Evolutionary conservation across 2,329 filamentous ascomycete species (phyloP).

Genomic region (Juglanconis juglandina): DNA sequence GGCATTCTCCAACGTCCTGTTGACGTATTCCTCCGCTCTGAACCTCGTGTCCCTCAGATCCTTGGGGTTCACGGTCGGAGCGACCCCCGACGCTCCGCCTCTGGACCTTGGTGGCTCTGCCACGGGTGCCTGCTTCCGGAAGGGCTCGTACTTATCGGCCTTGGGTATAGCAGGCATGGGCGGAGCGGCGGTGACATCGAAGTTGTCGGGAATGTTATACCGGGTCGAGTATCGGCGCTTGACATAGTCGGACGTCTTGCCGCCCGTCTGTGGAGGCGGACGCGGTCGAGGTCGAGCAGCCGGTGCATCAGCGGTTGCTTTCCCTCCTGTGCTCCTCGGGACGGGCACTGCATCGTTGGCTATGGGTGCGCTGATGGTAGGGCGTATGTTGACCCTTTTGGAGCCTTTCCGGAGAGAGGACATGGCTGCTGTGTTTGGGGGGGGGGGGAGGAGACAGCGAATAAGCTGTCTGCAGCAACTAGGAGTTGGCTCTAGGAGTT

Average conservation of each 20-base stretch:
- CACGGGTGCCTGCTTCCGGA: slow-evolving; percentile 25
- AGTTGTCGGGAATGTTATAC: slow-evolving; percentile 71
- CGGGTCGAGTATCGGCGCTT: slow-evolving; percentile 93
- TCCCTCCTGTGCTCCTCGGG: slow-evolving; percentile 32
- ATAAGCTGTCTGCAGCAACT: background rate
- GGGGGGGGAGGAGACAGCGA: background rate
- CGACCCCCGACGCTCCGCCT: slow-evolving; percentile 45
- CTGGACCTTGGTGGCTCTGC: slow-evolving; percentile 21
- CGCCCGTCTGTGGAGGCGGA: slow-evolving; percentile 49
- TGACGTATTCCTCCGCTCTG: slow-evolving; percentile 48
- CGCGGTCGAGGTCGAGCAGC: slow-evolving; percentile 38
- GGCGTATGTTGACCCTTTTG: slow-evolving; percentile 56
- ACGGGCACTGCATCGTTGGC: slow-evolving; percentile 39
- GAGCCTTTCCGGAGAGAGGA: slow-evolving; percentile 60
- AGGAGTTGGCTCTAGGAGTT: background rate
- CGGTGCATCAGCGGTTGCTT: slow-evolving; percentile 25
- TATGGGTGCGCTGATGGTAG: slow-evolving; percentile 60
- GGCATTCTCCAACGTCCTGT: slow-evolving; percentile 74
- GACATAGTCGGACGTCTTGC: slow-evolving; percentile 77
- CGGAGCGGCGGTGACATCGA: slow-evolving; percentile 60
- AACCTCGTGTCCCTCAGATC: slow-evolving; percentile 77
- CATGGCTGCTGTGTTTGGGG: slow-evolving; percentile 36
- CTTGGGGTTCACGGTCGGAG: slow-evolving; percentile 70
- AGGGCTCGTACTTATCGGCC: slow-evolving; percentile 55
- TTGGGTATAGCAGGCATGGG: slow-evolving; percentile 67